Conservation (phyloP, 768 basidiomycete genomes). For the Rhizopogon roseolus region DNA sequence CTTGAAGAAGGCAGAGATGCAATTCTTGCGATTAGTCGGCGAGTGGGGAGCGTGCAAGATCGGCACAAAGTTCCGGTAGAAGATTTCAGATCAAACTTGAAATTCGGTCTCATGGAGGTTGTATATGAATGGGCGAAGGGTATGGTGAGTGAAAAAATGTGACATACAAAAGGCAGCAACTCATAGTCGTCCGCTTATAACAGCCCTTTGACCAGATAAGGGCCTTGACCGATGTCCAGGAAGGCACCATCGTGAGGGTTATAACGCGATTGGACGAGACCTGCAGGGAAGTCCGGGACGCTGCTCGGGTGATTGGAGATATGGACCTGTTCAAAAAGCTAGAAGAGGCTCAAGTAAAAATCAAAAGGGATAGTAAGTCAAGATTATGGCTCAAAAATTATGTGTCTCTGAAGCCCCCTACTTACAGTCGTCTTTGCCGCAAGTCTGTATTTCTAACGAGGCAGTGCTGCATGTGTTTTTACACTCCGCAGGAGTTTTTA, state of each 20-base stretch:
- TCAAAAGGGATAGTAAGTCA: constrained; percentile 91
- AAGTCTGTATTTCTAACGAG: constrained; percentile 72
- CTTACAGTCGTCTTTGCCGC: constrained; percentile 77
- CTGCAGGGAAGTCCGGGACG: constrained; percentile 94
- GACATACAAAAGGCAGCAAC: not conserved
- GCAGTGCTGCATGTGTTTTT: not conserved
- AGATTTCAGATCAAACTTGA: constrained; percentile 74
- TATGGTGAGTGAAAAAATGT: constrained; percentile 60
- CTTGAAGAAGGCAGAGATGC: constrained; percentile 76
- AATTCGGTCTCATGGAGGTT: constrained; percentile 90
- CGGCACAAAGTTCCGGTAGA: constrained; percentile 72
- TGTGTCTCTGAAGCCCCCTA: constrained; percentile 4
- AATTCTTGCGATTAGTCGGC: constrained; percentile 73
- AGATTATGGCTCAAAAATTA: not conserved
- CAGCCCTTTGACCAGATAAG: constrained; percentile 97
- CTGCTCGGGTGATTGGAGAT: constrained; percentile 95
- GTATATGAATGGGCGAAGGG: constrained; percentile 99
- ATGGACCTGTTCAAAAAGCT: constrained; percentile 95
- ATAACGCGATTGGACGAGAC: constrained; percentile 97
- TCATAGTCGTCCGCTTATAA: constrained; percentile 2
- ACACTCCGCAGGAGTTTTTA: not conserved
- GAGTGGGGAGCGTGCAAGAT: constrained; percentile 78
- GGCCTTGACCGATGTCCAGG: constrained; percentile 86
- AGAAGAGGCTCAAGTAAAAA: constrained; percentile 91
- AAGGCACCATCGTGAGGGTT: constrained; percentile 94